Evolutionary conservation across 2,329 filamentous ascomycete genomes (phyloP).

Genomic region (Arthrobotrys conoides): DNA sequence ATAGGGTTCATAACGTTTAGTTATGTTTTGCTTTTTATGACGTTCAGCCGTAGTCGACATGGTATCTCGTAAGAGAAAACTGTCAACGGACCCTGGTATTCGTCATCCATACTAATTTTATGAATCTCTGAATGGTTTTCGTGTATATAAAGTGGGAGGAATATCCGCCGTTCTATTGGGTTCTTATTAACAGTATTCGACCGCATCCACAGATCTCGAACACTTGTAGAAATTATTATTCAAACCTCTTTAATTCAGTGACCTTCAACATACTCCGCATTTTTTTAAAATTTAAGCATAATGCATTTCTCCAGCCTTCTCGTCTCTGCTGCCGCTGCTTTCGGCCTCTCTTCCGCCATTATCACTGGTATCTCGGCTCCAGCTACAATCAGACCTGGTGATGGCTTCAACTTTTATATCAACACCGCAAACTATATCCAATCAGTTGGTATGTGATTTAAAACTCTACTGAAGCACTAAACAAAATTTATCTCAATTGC

Average conservation of each 20-base stretch:
- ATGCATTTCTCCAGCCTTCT: slow-evolving; percentile 53
- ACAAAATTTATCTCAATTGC: not conserved
- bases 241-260: not conserved
- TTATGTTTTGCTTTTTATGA: slow-evolving; percentile 4
- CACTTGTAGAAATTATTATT: not conserved
- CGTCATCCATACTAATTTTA: not conserved
- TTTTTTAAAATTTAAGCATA: not conserved
- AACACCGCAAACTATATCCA: slow-evolving; percentile 62
- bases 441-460: slow-evolving; percentile 46
- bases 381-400: slow-evolving; percentile 60
- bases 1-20: slow-evolving; percentile 10
- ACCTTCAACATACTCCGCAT: not conserved
- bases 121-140: not conserved
- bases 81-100: slow-evolving; percentile 10
- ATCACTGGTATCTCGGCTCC: slow-evolving; percentile 62
- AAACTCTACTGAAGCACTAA: not conserved
- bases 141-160: slow-evolving; percentile 50
- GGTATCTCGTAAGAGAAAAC: slow-evolving; percentile 16
- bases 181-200: slow-evolving; percentile 19
- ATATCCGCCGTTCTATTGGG: not conserved
- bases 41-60: slow-evolving; percentile 3
- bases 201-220: slow-evolving; percentile 25
- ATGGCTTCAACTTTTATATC: slow-evolving; percentile 62
- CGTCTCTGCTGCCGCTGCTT: slow-evolving; percentile 35
- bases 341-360: slow-evolving; percentile 59